phyloP scores from a whole-genome alignment of 495 filamentous ascomycete species.

The Elasticomyces elasticus region DNA sequence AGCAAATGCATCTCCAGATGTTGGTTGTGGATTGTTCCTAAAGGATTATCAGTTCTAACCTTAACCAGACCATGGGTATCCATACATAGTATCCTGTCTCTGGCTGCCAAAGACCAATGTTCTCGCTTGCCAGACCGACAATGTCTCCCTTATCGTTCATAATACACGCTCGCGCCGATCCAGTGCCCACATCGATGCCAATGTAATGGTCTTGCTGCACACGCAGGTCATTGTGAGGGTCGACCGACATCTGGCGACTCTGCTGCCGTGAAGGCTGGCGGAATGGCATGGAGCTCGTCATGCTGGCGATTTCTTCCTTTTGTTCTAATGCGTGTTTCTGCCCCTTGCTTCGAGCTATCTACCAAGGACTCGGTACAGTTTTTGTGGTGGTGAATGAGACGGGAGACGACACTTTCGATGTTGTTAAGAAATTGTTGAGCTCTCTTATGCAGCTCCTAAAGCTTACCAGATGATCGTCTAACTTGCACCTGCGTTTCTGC shows the following conservation, averaged over 20 bases:
- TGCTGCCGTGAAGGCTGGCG: constrained; percentile 25
- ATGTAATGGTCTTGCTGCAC: constrained; percentile 61
- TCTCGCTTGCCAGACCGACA: constrained; percentile 77
- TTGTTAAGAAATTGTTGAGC: neutral
- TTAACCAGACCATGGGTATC: neutral
- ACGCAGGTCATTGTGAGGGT: constrained; percentile 46
- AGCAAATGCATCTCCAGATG: constrained; percentile 87
- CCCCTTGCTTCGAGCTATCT: neutral
- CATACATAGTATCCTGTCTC: constrained; percentile 76
- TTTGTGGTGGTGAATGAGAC: neutral
- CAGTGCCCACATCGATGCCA: constrained; percentile 92
- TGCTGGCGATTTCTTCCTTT: constrained; percentile 1
- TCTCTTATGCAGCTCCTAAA: neutral
- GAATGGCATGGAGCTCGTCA: constrained; percentile 4
- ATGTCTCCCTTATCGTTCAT: constrained; percentile 87
- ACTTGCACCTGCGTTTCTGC: neutral
- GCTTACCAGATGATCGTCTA: neutral
- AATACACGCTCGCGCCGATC: constrained; percentile 87
- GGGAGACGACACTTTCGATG: neutral
- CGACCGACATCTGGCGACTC: constrained; percentile 46
- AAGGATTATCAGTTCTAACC: neutral
- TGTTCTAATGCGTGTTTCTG: neutral
- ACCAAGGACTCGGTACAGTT: neutral
- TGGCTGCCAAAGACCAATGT: constrained; percentile 93
- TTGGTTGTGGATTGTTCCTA: constrained; percentile 97